Percentiles rank a stretch among this genome's conserved stretches.
Conservation (phyloP, 768 basidiomycete species). For the Rhizopogon salebrosus region DNA sequence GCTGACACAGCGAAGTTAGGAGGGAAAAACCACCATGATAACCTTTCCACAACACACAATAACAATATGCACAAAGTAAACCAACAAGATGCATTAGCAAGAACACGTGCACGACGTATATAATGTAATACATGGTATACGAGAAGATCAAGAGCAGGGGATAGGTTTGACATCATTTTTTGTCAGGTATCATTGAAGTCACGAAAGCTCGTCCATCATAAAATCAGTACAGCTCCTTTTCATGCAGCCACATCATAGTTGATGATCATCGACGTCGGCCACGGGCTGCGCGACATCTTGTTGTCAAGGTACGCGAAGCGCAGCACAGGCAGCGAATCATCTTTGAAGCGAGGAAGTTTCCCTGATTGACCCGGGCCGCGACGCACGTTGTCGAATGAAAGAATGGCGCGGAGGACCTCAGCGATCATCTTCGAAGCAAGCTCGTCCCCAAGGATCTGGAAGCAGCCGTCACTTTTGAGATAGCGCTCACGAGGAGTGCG, state of each 20-base stretch:
- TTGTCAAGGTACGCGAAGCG: slow-evolving; percentile 52
- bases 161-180: background rate
- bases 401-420: slow-evolving; percentile 61
- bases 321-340: slow-evolving; percentile 41
- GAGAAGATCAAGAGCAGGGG: too few species aligned
- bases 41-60: too few species aligned
- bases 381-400: slow-evolving; percentile 49
- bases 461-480: slow-evolving; percentile 44
- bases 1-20: too few species aligned
- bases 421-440: slow-evolving; percentile 55
- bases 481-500: slow-evolving; percentile 41
- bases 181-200: background rate
- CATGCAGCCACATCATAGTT: slow-evolving; percentile 30
- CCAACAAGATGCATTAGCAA: too few species aligned
- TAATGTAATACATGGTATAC: background rate
- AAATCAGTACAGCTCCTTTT: slow-evolving; percentile 2
- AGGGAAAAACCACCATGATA: too few species aligned
- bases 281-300: slow-evolving; percentile 47
- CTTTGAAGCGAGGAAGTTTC: slow-evolving; percentile 50
- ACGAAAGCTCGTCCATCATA: background rate
- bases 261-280: slow-evolving; percentile 64
- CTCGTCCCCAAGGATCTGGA: slow-evolving; percentile 45
- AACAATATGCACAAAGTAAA: too few species aligned
- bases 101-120: too few species aligned
- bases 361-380: slow-evolving; percentile 72